phyloP scores from a whole-genome alignment of 345 rosid species.

The Lepidium sativum region DNA sequence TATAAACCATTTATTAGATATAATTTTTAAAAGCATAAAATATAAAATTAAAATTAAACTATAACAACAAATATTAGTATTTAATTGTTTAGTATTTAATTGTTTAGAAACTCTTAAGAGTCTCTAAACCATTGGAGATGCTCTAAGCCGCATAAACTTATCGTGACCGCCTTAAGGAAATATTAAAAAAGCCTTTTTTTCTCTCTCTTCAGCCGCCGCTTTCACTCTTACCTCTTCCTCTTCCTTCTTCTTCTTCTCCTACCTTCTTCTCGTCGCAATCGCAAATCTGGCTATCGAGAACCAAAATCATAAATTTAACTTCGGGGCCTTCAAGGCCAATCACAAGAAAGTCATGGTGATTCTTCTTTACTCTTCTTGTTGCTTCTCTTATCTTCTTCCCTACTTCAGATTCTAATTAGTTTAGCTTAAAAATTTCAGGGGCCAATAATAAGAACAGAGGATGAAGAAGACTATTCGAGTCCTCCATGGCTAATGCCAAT shows the following conservation, averaged over 20 bases:
- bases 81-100: too few relatives aligned
- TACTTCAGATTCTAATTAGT: slow-evolving; percentile 9
- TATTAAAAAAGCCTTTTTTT: neutral
- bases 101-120: too few relatives aligned
- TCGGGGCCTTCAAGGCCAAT: slow-evolving; percentile 31
- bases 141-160: slow-evolving; percentile 27
- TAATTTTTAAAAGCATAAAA: too few relatives aligned
- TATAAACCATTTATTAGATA: too few relatives aligned
- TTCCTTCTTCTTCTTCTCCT: neutral
- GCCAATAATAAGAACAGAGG: slow-evolving; percentile 37
- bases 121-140: too few relatives aligned
- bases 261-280: slow-evolving; percentile 26
- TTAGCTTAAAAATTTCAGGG: slow-evolving; percentile 16
- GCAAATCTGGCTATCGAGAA: slow-evolving; percentile 25
- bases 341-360: slow-evolving; percentile 43
- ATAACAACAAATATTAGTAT: too few relatives aligned
- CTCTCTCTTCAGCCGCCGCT: slow-evolving; percentile 32
- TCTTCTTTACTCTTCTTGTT: neutral
- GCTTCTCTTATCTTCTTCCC: neutral
- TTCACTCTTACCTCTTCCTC: slow-evolving; percentile 14
- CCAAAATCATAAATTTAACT: slow-evolving; percentile 18
- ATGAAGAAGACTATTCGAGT: slow-evolving; percentile 29
- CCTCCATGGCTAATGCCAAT: slow-evolving; percentile 79
- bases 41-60: too few relatives aligned
- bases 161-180: slow-evolving; percentile 27